These are phyloP conservation scores for Dothideomycetes sp. DNA, from an alignment of 2,329 filamentous ascomycete species.

Conservation along the genomic window DNA sequence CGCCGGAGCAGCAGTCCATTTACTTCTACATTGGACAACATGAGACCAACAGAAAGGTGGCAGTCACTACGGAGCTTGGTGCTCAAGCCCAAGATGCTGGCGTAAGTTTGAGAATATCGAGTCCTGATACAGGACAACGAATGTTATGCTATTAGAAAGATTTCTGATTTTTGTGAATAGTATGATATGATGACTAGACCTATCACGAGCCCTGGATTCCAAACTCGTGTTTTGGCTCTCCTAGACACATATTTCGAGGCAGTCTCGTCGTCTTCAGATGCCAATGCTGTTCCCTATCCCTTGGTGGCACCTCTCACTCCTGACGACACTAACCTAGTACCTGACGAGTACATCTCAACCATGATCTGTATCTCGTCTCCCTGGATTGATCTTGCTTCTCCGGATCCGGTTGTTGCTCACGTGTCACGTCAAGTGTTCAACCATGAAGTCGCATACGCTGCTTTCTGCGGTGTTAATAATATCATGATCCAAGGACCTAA, in stretches of 20 bases:
- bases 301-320: constrained; percentile 59
- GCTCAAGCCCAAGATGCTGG: constrained; percentile 52
- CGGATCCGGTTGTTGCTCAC: constrained; percentile 72
- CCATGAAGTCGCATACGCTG: constrained; percentile 86
- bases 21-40: constrained; percentile 67
- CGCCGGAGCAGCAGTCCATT: constrained; percentile 30
- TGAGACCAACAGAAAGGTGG: constrained; percentile 52
- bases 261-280: constrained; percentile 25
- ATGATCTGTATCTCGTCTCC: constrained; percentile 73
- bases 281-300: constrained; percentile 34
- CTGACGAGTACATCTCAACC: constrained; percentile 59
- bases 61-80: constrained; percentile 56
- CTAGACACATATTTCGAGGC: constrained; percentile 47
- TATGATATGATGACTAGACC: constrained; percentile 72
- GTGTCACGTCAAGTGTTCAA: constrained; percentile 85
- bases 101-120: constrained; percentile 42
- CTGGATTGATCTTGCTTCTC: constrained; percentile 84
- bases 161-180: constrained; percentile 39
- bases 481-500: constrained; percentile 73
- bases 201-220: constrained; percentile 67
- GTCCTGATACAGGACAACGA: not conserved
- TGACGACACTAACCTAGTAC: constrained; percentile 66
- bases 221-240: constrained; percentile 55
- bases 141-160: not conserved
- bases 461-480: constrained; percentile 83